A percentile compares a stretch with the other conserved stretches of the same genome.
phyloP scores from a whole-genome alignment of 768 basidiomycete genomes.

The Lanmaoa pseudosensibilis region DNA sequence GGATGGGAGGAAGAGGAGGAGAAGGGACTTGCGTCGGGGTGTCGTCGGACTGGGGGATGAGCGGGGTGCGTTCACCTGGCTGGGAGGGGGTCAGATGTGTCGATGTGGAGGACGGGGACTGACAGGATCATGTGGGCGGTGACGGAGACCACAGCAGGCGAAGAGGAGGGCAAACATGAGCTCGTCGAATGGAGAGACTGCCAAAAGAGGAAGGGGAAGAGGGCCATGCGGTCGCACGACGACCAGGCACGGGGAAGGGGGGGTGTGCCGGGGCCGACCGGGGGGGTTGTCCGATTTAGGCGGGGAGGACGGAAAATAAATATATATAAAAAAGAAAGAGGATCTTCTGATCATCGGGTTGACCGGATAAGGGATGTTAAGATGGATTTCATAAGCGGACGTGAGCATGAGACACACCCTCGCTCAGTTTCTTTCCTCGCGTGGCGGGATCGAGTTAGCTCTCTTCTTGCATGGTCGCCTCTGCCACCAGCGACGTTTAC shows the following conservation, averaged over 20 bases:
- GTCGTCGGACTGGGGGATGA: conserved; percentile 31
- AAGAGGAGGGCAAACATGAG: conserved; percentile 31
- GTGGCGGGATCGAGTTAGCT: conserved; percentile 35
- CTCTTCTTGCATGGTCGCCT: conserved; percentile 54
- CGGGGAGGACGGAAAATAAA: conserved; percentile 17
- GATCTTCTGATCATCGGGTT: conserved; percentile 36
- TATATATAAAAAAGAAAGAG: conserved; percentile 3
- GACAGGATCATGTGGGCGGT: conserved; percentile 19
- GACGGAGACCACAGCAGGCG: conserved; percentile 31
- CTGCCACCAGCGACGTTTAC: conserved; percentile 53
- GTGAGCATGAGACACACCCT: conserved; percentile 43
- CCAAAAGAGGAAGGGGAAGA: conserved; percentile 6
- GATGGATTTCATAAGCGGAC: conserved; percentile 38
- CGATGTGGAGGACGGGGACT: neutral
- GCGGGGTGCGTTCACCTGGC: conserved; percentile 27
- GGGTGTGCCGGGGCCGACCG: conserved; percentile 23
- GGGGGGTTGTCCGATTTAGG: conserved; percentile 29
- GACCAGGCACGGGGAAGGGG: conserved; percentile 32
- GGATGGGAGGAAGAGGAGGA: neutral
- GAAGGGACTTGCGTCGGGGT: conserved; percentile 23
- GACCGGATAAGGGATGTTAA: conserved; percentile 27
- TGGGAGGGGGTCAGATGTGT: conserved; percentile 1
- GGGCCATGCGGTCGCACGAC: conserved; percentile 17
- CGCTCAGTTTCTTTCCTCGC: conserved; percentile 34
- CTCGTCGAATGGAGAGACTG: neutral